Evolutionary conservation across 371 early-diverging fungal genomes (phyloP).

Genomic region (Coemansia sp.): DNA sequence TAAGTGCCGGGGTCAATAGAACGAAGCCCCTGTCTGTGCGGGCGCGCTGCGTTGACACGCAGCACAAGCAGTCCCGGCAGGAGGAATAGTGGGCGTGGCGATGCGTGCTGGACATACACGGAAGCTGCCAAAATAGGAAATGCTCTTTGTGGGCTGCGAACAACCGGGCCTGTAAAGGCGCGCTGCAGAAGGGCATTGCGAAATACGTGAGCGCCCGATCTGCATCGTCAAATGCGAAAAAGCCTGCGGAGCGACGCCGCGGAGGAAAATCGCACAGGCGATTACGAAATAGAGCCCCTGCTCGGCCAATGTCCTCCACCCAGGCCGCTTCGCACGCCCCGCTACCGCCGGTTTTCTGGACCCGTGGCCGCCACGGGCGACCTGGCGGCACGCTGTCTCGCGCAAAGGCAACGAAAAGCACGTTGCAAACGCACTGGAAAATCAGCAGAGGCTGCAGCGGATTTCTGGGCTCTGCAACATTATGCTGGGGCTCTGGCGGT

Average conservation of each 20-base stretch:
- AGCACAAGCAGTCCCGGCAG: background rate
- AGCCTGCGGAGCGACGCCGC: background rate
- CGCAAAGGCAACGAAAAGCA: background rate
- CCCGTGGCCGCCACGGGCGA: no score
- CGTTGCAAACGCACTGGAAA: background rate
- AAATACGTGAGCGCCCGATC: background rate
- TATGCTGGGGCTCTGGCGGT: background rate
- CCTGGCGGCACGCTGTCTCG: no score
- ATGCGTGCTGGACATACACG: slow-evolving; percentile 4
- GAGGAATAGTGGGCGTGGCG: slow-evolving; percentile 14
- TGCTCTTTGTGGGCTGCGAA: slow-evolving; percentile 10
- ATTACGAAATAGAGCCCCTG: background rate
- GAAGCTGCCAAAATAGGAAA: slow-evolving; percentile 11
- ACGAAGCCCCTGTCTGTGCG: background rate
- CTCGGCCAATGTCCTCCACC: background rate
- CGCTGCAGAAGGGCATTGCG: background rate
- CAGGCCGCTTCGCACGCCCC: background rate
- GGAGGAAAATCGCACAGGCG: slow-evolving; percentile 1
- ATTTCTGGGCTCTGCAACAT: background rate
- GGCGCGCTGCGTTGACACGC: background rate
- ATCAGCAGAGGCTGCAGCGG: background rate
- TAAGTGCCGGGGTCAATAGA: background rate
- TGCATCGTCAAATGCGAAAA: slow-evolving; percentile 7
- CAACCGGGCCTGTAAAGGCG: background rate
- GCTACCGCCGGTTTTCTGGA: background rate